Evolutionary conservation across 2,329 filamentous ascomycete species (phyloP).

Genomic region (Beauveria brongniartii): DNA sequence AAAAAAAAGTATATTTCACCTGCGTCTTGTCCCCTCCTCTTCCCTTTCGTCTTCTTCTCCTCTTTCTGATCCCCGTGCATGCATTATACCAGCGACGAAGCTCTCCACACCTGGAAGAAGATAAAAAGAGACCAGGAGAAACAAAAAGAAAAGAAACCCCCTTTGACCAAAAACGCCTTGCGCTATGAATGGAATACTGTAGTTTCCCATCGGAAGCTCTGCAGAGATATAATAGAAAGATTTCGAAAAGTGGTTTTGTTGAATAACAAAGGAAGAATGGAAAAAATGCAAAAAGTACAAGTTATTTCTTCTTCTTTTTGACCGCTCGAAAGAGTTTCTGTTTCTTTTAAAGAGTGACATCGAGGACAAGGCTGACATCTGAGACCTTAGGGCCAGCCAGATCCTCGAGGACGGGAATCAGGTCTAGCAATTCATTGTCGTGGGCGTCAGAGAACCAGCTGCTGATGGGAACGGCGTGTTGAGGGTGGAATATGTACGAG

Average conservation of each 20-base stretch:
- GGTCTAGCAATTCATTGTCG: conserved; percentile 94
- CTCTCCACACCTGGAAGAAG: conserved; percentile 10
- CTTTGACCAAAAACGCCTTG: conserved; percentile 43
- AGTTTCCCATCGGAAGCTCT: conserved; percentile 11
- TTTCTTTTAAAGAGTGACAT: conserved; percentile 66
- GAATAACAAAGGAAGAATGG: conserved; percentile 22
- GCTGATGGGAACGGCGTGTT: conserved; percentile 97
- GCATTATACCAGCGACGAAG: conserved; percentile 23
- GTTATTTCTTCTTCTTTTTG: conserved; percentile 11
- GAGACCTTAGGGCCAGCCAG: conserved; percentile 79
- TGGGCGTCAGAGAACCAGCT: conserved; percentile 99
- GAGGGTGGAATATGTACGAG: conserved; percentile 98
- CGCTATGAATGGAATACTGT: conserved; percentile 37
- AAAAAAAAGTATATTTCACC: conserved; percentile 3
- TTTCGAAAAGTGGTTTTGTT: conserved; percentile 9
- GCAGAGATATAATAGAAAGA: conserved; percentile 9
- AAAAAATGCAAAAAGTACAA: conserved; percentile 17
- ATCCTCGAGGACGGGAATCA: conserved; percentile 97
- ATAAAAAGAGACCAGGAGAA: conserved; percentile 16
- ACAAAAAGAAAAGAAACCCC: conserved; percentile 35
- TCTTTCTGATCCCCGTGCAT: conserved; percentile 17
- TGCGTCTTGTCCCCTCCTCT: conserved; percentile 13
- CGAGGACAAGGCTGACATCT: conserved; percentile 95
- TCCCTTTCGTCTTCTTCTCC: conserved; percentile 7
- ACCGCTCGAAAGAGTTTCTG: neutral